Conservation (phyloP, 768 basidiomycete species). For the Leucocoprinus birnbaumii region DNA sequence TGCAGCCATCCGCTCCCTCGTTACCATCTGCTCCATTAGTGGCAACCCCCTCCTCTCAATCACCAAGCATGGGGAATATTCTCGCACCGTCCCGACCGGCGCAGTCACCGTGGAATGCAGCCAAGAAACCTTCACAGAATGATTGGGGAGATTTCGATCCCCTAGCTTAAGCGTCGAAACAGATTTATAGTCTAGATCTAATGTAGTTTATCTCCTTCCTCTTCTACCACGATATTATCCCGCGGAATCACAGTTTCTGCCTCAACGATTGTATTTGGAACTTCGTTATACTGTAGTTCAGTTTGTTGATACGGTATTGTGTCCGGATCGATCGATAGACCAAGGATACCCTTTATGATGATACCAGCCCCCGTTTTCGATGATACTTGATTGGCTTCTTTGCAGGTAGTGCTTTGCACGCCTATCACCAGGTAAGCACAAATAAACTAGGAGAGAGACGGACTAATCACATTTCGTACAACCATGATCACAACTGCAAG, state of each 20-base stretch:
- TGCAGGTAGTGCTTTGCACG: slow-evolving; percentile 62
- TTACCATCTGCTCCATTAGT: slow-evolving; percentile 15
- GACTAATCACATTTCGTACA: slow-evolving; percentile 60
- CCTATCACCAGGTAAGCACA: slow-evolving; percentile 37
- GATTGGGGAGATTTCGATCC: slow-evolving; percentile 88
- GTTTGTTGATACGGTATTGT: slow-evolving; percentile 32
- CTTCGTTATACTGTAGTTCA: slow-evolving; percentile 17
- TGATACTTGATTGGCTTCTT: slow-evolving; percentile 66
- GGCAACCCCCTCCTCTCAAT: slow-evolving; percentile 18
- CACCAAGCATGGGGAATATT: slow-evolving; percentile 37
- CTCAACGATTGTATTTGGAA: slow-evolving; percentile 51
- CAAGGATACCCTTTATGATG: slow-evolving; percentile 60
- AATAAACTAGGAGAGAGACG: background rate
- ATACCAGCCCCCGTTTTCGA: slow-evolving; percentile 77
- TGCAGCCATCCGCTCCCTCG: slow-evolving; percentile 17
- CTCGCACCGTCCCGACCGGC: slow-evolving; percentile 64
- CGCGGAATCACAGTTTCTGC: slow-evolving; percentile 44
- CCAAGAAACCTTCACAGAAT: slow-evolving; percentile 55
- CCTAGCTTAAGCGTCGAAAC: slow-evolving; percentile 37
- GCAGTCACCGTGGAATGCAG: slow-evolving; percentile 40
- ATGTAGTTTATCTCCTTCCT: slow-evolving; percentile 13
- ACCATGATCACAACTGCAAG: slow-evolving; percentile 67
- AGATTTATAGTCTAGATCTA: background rate
- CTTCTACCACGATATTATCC: slow-evolving; percentile 47
- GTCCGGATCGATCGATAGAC: slow-evolving; percentile 34